Evolutionary conservation across 176 grass and related monocot genomes (phyloP), one percentile per base, ranked within the genome.

Genomic region (Cenchrus fungigraminus): DNA sequence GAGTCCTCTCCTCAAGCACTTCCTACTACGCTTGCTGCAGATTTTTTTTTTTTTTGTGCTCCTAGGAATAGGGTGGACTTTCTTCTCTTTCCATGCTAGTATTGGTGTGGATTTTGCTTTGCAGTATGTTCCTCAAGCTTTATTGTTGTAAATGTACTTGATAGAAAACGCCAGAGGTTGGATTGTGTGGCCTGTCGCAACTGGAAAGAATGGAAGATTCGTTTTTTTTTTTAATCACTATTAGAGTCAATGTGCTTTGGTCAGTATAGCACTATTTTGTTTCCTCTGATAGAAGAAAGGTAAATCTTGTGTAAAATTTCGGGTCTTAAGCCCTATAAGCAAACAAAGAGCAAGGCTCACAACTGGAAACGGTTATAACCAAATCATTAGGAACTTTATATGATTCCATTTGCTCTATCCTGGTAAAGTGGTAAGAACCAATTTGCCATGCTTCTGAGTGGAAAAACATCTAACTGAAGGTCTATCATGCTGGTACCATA

Each of bases 361-460:
- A 12, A 43, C 29, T 49, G 68, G 22, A 19, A 44, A 62, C 6
- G n/a, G 28, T 52, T 19, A 25, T 62, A 51, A 60, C 55, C 55
- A 46, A 72, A 17, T 49, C 29, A 20, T 43, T 63, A 40, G 67
- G 67, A 31, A 50, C 46, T 52, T 73, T 52, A 22, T 31, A 47
- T 47, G 5, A 57, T 58, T 12, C 22, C 22, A 45, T 82, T 82
- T 19, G 14, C 13, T 63, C 58, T 6, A 6, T 31, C 7, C n/a
- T 78, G 8, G 1, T 10, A 71, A 57, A 0, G 22, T 78, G 8
- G 1, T 10, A 71, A 57, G 0, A 42, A 58, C 8, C 52, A 57
- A 71, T 31, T 44, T 82, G 9, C 17, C 11, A 19, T 73, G 22
- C 40, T 82, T 82, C 12, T 52, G 44, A 22, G 67, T 71, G 43